Evolutionary conservation across 495 filamentous ascomycete species (phyloP), one percentile per base, ranked within the genome.

Genomic region (Penicillium pulvis): DNA sequence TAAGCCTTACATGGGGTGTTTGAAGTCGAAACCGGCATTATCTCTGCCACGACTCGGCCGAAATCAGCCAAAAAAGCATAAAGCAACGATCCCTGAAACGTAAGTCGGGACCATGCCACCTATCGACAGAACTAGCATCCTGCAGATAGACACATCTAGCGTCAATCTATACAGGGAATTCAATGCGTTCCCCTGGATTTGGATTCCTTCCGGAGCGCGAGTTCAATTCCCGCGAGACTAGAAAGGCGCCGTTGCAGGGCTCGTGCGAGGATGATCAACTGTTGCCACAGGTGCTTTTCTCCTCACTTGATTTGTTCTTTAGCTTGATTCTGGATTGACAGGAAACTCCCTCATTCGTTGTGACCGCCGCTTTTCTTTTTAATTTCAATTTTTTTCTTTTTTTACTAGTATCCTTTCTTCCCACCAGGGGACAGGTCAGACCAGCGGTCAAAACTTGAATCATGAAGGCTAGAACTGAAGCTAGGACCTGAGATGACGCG

Each of bases 231-330:
- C 26, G 26, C 5, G 46, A 49, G 16, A 49, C 26, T 49, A 10
- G 16, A n/a, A 49, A 47, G 9, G 39, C 46, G 26, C 46, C 46
- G 46, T 49, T 49, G 46, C 46, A 49, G 46, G 46, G 52, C 58
- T 52, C 41, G 52, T 51, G 53, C 47, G 51, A 55, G 35, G 52
- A 23, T 31, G 58, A 56, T 56, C 48, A 28, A 43, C 53, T 16
- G 31, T 56, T 30, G 48, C 53, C 41, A 56, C 53, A 28, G 23
- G 23, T 16, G 31, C 48, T 2, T 26, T 45, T 10, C 39, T 51
- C 16, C 33, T 19, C 17, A 52, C 47, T 48, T 56, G 42, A 53
- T 56, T 60, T 47, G 41, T 45, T 41, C 26, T 2, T 44, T 53
- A 6, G 51, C 9, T 28, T 53, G 44, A 46, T 26, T 17, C 36